These are phyloP conservation scores for Lactarius trivialis DNA, from an alignment of 768 basidiomycete genomes.

Conservation along the genomic window DNA sequence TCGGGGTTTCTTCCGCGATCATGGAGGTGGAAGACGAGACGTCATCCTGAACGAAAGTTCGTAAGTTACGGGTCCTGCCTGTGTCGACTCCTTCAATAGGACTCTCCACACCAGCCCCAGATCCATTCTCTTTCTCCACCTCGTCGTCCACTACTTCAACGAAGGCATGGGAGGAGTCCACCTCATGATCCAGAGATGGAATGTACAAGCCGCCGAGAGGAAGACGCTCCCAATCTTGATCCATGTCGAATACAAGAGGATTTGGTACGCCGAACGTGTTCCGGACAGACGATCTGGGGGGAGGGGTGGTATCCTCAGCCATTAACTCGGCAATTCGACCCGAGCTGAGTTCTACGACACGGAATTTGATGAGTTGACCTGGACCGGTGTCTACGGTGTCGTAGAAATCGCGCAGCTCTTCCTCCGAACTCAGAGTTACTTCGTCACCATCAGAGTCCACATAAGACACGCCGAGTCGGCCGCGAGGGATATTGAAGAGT, in stretches of 20 bases:
- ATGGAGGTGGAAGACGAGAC: conserved; percentile 39
- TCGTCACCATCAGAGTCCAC: conserved; percentile 67
- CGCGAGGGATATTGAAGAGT: conserved; percentile 50
- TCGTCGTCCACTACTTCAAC: conserved; percentile 51
- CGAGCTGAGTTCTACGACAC: conserved; percentile 50
- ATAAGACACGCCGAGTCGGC: conserved; percentile 63
- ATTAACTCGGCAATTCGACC: conserved; percentile 30
- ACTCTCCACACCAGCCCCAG: background rate
- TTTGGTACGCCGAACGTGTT: conserved; percentile 55
- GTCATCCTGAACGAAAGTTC: conserved; percentile 31
- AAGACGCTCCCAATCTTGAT: conserved; percentile 61
- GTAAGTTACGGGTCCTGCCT: conserved; percentile 26
- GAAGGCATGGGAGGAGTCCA: conserved; percentile 53
- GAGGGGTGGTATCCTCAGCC: conserved; percentile 31
- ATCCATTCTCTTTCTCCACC: conserved; percentile 21
- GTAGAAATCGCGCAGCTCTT: conserved; percentile 74
- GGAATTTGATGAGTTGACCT: conserved; percentile 45
- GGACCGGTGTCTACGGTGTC: conserved; percentile 25
- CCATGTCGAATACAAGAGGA: conserved; percentile 41
- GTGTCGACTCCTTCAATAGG: conserved; percentile 48
- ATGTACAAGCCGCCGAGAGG: conserved; percentile 39
- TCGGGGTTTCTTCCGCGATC: conserved; percentile 34
- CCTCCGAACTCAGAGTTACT: conserved; percentile 69
- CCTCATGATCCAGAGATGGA: conserved; percentile 26
- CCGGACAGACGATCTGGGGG: conserved; percentile 36